phyloP scores from a whole-genome alignment of 768 basidiomycete genomes.

The Mycena venus region DNA sequence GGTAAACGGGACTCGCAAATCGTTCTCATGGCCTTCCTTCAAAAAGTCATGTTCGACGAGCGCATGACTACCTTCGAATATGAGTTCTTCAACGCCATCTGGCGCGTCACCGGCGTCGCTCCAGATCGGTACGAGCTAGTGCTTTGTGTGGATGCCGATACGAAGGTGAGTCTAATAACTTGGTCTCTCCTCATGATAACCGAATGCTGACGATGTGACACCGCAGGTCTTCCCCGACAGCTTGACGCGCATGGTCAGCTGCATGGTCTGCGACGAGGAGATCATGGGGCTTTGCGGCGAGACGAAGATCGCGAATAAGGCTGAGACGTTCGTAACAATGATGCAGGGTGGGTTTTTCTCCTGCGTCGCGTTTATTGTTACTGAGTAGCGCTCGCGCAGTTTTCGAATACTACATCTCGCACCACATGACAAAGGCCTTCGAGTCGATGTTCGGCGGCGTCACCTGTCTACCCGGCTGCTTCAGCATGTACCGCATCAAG shows the following conservation, averaged over 20 bases:
- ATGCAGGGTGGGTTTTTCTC: constrained; percentile 87
- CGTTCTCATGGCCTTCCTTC: constrained; percentile 96
- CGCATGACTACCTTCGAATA: constrained; percentile 99
- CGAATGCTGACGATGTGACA: too few relatives aligned
- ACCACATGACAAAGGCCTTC: constrained; percentile 99
- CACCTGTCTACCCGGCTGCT: constrained; percentile 98
- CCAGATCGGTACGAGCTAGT: constrained; percentile 97
- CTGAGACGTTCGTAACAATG: constrained; percentile 99
- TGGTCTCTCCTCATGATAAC: too few relatives aligned
- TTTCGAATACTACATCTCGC: constrained; percentile 99
- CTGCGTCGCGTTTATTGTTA: neutral
- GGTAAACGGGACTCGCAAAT: constrained; percentile 99
- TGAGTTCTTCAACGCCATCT: constrained; percentile 99
- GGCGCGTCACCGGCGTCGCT: constrained; percentile 94
- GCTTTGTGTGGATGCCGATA: constrained; percentile 97
- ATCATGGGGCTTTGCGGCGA: constrained; percentile 99
- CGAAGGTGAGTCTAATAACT: constrained; percentile 88
- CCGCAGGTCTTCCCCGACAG: constrained; percentile 88
- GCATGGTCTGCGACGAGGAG: constrained; percentile 96
- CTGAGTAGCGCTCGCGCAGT: constrained; percentile 60
- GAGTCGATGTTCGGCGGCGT: constrained; percentile 99
- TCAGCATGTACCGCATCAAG: constrained; percentile 99
- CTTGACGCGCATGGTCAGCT: constrained; percentile 93
- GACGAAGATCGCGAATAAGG: constrained; percentile 99
- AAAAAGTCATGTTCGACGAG: constrained; percentile 99